Evolutionary conservation across 306 rosid genomes (phyloP).

Genomic region (Phaseolus lunatus): DNA sequence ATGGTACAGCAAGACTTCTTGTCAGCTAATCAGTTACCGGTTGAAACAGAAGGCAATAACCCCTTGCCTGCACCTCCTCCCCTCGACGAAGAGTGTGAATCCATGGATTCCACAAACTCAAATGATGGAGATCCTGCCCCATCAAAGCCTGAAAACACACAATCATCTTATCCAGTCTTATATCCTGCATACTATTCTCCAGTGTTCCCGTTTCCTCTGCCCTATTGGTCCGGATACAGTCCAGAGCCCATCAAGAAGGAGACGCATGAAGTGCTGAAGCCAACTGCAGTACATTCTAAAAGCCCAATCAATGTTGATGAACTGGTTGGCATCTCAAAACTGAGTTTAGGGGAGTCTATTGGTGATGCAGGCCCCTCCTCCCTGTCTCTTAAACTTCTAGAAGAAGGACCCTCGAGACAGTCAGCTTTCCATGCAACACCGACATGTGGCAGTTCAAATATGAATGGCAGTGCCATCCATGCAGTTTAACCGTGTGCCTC

Average conservation of each 20-base stretch:
- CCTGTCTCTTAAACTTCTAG: conserved; percentile 71
- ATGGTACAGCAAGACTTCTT: conserved; percentile 74
- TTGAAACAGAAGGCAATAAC: conserved; percentile 70
- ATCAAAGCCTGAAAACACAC: conserved; percentile 57
- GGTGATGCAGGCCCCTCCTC: conserved; percentile 77
- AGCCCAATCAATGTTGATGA: conserved; percentile 89
- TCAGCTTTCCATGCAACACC: conserved; percentile 96
- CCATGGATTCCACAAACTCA: conserved; percentile 93
- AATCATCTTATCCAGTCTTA: conserved; percentile 63
- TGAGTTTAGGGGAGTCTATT: conserved; percentile 84
- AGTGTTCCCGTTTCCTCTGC: conserved; percentile 73
- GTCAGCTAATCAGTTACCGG: conserved; percentile 54
- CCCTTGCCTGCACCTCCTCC: conserved; percentile 79
- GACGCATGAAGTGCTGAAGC: conserved; percentile 84
- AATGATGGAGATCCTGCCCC: conserved; percentile 79
- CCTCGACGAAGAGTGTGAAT: conserved; percentile 90
- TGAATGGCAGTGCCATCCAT: conserved; percentile 81
- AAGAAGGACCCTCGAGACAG: conserved; percentile 94
- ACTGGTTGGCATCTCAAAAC: conserved; percentile 94
- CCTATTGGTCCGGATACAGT: conserved; percentile 75
- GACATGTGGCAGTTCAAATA: conserved; percentile 61
- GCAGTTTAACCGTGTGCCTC: conserved; percentile 61
- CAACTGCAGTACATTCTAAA: conserved; percentile 91
- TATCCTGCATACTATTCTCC: conserved; percentile 83
- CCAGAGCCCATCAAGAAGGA: conserved; percentile 65